Conservation (phyloP, 495 filamentous ascomycete genomes). For the Xylaria intraflava region DNA sequence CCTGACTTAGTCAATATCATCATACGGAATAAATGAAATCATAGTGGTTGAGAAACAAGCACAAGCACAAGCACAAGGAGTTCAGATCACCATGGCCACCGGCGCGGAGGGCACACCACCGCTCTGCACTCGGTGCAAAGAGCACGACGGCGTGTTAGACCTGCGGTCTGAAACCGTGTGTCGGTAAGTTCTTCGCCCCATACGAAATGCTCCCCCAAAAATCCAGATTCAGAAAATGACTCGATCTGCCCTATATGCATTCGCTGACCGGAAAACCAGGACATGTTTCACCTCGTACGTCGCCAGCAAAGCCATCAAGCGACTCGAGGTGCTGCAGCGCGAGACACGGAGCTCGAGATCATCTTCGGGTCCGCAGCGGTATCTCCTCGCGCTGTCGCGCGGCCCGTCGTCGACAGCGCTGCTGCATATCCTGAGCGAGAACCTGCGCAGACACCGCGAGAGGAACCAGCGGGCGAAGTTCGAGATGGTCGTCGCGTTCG, state of each 20-base stretch:
- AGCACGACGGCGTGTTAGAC: constrained; percentile 26
- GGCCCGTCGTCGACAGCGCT: constrained; percentile 76
- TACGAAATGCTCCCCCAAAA: too few relatives aligned
- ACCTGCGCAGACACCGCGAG: constrained; percentile 53
- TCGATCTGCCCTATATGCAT: too few relatives aligned
- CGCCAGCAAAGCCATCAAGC: constrained; percentile 66
- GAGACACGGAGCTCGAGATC: constrained; percentile 38
- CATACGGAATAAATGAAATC: neutral
- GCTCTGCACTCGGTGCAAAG: constrained; percentile 35
- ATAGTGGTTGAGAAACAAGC: neutral
- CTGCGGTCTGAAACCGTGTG: constrained; percentile 36
- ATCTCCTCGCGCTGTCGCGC: constrained; percentile 75
- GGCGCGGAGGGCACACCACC: constrained; percentile 7
- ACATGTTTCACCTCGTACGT: constrained; percentile 73
- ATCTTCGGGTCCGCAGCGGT: constrained; percentile 34
- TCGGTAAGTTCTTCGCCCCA: constrained; percentile 28
- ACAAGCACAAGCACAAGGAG: neutral
- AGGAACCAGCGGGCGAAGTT: constrained; percentile 55
- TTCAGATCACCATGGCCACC: constrained; percentile 3
- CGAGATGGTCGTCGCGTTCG: constrained; percentile 47
- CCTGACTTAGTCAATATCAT: neutral
- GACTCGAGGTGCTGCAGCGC: constrained; percentile 54
- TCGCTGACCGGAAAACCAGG: constrained; percentile 31
- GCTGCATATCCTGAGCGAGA: constrained; percentile 65
- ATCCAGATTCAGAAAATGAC: too few relatives aligned